These are phyloP conservation scores for Sanghuangporus sanghuang DNA, from an alignment of 1,284 basidiomycete species.

Conservation along the genomic window DNA sequence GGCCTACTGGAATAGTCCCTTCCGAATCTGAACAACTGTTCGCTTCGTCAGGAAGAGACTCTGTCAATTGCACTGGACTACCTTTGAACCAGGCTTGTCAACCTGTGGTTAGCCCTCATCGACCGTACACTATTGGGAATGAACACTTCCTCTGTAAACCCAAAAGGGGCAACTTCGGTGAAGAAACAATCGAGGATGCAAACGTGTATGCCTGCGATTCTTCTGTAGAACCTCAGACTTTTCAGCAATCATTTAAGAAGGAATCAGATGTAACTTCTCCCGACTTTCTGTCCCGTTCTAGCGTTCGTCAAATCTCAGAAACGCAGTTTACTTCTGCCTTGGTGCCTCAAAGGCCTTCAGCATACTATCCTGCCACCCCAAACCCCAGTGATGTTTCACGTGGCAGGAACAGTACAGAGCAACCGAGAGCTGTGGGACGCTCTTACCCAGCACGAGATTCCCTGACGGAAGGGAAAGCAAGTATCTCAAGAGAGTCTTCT, in stretches of 20 bases:
- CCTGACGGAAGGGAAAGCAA: neutral
- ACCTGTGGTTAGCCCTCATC: neutral
- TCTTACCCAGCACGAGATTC: neutral
- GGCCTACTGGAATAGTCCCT: no score
- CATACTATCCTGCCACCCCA: neutral
- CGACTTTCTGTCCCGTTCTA: neutral
- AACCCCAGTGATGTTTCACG: neutral
- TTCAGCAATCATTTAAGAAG: neutral
- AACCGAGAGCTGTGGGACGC: neutral
- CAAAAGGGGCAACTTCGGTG: no score
- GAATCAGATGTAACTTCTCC: neutral
- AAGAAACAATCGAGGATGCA: no score
- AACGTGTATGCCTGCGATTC: no score
- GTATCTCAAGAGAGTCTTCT: neutral
- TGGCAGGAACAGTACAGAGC: no score
- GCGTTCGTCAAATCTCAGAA: neutral
- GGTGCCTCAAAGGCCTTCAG: neutral
- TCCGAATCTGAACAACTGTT: no score
- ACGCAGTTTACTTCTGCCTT: neutral
- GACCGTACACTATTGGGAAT: neutral
- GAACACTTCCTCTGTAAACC: no score
- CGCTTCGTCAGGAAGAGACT: no score
- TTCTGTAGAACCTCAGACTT: no score
- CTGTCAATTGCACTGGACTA: no score
- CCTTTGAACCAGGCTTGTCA: no score